These are phyloP conservation scores for Ogataea paraovalis DNA, from an alignment of 805 yeast species.

Conservation along the genomic window DNA sequence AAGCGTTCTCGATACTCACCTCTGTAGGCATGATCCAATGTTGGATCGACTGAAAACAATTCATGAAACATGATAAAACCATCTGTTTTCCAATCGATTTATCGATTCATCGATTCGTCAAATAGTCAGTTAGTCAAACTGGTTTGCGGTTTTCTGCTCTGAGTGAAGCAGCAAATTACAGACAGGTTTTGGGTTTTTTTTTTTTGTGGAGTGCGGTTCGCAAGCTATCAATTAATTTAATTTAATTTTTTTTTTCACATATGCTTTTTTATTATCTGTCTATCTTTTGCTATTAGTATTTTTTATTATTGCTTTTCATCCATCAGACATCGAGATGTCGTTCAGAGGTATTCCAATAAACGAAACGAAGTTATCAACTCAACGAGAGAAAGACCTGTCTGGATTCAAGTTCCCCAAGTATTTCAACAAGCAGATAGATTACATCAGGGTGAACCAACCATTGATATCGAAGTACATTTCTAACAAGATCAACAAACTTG, in stretches of 20 bases:
- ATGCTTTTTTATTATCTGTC: no score
- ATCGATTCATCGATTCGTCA: no score
- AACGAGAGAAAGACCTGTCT: constrained; percentile 13
- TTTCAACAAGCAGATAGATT: constrained; percentile 34
- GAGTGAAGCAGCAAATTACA: no score
- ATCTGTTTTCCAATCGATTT: no score
- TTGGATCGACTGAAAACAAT: constrained; percentile 2
- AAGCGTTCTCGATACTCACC: constrained; percentile 14
- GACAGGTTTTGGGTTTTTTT: no score
- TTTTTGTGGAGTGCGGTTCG: no score
- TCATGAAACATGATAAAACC: not conserved
- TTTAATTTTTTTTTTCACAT: not conserved
- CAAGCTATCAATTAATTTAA: no score
- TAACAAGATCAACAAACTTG: constrained; percentile 28
- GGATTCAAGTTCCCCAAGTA: constrained; percentile 32
- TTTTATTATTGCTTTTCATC: no score
- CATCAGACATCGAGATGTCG: no score
- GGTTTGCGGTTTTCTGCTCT: no score
- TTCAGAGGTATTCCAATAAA: constrained; percentile 11
- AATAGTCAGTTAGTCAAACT: no score
- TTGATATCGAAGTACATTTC: constrained; percentile 41
- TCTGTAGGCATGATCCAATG: constrained; percentile 14
- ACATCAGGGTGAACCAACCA: constrained; percentile 35
- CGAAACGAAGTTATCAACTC: constrained; percentile 12
- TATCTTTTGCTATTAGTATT: no score